Evolutionary conservation across 2,329 filamentous ascomycete genomes (phyloP), one percentile per base, ranked within the genome.

Genomic region (Cladophialophora immunda): DNA sequence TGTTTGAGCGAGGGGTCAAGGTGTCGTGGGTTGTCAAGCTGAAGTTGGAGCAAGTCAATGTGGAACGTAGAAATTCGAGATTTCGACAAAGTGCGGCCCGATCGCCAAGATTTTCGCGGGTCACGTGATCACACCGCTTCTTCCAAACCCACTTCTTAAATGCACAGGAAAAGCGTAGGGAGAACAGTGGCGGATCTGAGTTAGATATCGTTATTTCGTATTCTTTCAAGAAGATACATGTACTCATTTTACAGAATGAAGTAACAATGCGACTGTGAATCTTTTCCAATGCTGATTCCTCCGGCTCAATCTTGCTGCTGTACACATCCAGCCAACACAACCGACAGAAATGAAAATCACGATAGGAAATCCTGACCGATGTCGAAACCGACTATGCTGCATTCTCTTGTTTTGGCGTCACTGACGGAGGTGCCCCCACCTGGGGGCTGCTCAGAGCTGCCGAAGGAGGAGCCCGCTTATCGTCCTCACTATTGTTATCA

Each of bases 401-500:
- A 27, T 36, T 45, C 41, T 71, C 70, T 61, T 67, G 66, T 57
- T 71, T 70, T n/a, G 68, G 63, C 11, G 66, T 68, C 19, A 66
- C 52, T 25, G 66, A 56, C 19, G 68, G 61, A 29, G 67, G 68
- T 41, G 25, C 60, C 2, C 30, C 53, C 6, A 63, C 68, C 56
- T 68, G 65, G 19, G 70, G 70, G 54, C 68, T 69, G 58, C 57
- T 70, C 32, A 58, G 60, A 6, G 67, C 50, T 41, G 57, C 68
- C 4, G 65, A 54, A 19, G 58, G 53, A 22, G 65, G 54, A 11
- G 53, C 73, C 69, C 83, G 78, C 78, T 88, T 88, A 47, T 95
- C 91, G 67, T 97, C 94, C 71, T 97, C 94, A 4, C 88, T 92
- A 65, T 94, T 94, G 75, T 98, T 94, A 77, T 98, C 94, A 75